Conservation (phyloP, 2,329 filamentous ascomycete genomes). For the Salinomyces thailandicus region DNA sequence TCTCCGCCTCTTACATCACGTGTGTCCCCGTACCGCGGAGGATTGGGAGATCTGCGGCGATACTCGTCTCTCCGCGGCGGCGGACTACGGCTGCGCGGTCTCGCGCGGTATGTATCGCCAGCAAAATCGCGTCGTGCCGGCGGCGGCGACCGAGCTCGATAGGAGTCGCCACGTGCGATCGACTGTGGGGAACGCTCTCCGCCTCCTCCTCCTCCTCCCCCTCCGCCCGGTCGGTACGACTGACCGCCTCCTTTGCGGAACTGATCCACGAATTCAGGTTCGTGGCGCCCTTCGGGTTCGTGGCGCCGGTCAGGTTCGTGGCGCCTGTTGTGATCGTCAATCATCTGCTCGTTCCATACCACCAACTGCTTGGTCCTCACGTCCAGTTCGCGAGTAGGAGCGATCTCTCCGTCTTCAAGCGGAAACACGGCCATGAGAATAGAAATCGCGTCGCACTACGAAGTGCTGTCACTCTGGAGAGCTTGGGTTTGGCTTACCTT, state of each 20-base stretch:
- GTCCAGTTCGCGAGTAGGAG: not conserved
- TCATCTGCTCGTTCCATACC: not conserved
- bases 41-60: slow-evolving; percentile 24
- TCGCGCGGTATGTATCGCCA: slow-evolving; percentile 23
- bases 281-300: too few relatives aligned
- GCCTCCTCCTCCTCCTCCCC: slow-evolving; percentile 20
- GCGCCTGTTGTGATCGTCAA: slow-evolving; percentile 4
- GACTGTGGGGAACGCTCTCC: slow-evolving; percentile 23
- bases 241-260: slow-evolving; percentile 26
- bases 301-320: too few relatives aligned
- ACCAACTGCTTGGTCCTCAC: not conserved
- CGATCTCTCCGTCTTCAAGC: not conserved
- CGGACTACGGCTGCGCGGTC: slow-evolving; percentile 22
- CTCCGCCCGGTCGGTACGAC: slow-evolving; percentile 28
- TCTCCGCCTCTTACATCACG: slow-evolving; percentile 21
- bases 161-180: slow-evolving; percentile 19
- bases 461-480: too few relatives aligned
- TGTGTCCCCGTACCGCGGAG: slow-evolving; percentile 18
- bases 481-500: slow-evolving; percentile 2
- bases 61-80: slow-evolving; percentile 21
- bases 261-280: slow-evolving; percentile 18
- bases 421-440: not conserved
- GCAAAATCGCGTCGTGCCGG: slow-evolving; percentile 27
- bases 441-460: too few relatives aligned
- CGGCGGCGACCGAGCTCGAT: slow-evolving; percentile 41